phyloP scores from a whole-genome alignment of 2,329 filamentous ascomycete genomes.

The Epichloe hybrida region DNA sequence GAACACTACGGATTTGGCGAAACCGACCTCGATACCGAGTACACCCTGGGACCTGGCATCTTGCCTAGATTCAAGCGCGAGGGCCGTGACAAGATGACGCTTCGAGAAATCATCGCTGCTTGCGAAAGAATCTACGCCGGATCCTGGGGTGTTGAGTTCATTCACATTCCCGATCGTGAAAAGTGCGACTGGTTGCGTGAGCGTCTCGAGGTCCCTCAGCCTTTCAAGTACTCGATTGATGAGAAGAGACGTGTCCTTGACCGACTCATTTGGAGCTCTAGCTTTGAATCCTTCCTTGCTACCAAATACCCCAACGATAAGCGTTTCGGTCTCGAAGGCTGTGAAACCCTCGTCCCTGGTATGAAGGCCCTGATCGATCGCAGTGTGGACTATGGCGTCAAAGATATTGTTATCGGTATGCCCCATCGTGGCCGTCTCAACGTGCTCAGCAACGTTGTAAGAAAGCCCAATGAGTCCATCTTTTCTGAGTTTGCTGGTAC shows the following conservation, averaged over 20 bases:
- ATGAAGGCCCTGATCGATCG: conserved; percentile 99
- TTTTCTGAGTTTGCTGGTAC: conserved; percentile 96
- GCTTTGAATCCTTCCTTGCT: conserved; percentile 88
- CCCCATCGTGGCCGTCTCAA: conserved; percentile 97
- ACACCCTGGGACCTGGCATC: conserved; percentile 85
- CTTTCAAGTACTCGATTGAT: conserved; percentile 95
- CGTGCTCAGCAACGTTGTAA: conserved; percentile 93
- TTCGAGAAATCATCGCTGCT: conserved; percentile 82
- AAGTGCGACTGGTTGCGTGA: conserved; percentile 98
- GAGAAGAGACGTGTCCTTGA: conserved; percentile 97
- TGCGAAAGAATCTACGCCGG: conserved; percentile 96
- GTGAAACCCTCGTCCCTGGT: conserved; percentile 89
- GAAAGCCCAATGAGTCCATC: conserved; percentile 98
- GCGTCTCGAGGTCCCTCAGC: conserved; percentile 82
- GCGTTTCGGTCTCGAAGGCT: conserved; percentile 95
- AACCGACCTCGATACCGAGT: conserved; percentile 85
- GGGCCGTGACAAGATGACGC: conserved; percentile 84
- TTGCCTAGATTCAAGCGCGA: conserved; percentile 85
- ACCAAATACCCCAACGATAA: conserved; percentile 99
- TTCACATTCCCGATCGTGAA: conserved; percentile 93
- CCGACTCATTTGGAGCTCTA: conserved; percentile 95
- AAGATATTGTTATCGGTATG: conserved; percentile 99
- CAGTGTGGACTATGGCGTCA: conserved; percentile 95
- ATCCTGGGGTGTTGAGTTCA: conserved; percentile 96
- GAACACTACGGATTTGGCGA: conserved; percentile 94